phyloP scores from a whole-genome alignment of 352 stramenopile genomes.

The Globisporangium iwayamae region DNA sequence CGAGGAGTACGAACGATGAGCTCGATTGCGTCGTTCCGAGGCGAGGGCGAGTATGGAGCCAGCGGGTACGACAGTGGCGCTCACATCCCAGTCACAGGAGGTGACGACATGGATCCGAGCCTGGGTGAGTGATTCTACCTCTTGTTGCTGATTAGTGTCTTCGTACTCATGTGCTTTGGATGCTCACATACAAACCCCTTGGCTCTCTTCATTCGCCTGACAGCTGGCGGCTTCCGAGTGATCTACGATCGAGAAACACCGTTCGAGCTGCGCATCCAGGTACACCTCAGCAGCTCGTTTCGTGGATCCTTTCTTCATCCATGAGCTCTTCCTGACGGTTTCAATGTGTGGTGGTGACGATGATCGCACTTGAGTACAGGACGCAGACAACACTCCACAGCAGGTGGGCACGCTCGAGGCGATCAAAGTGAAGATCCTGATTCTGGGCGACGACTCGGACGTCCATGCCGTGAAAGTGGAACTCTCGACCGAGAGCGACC shows the following conservation, averaged over 20 bases:
- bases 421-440: conserved; percentile 94
- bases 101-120: conserved; percentile 79
- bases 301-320: not conserved
- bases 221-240: conserved; percentile 80
- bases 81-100: conserved; percentile 43
- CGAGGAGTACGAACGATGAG: conserved; percentile 21
- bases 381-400: conserved; percentile 81
- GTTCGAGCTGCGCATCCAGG: conserved; percentile 89
- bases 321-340: not conserved
- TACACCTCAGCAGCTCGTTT: conserved; percentile 14
- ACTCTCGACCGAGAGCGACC: conserved; percentile 89
- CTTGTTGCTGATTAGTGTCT: not conserved
- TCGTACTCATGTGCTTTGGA: not conserved
- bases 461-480: conserved; percentile 88
- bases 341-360: not conserved
- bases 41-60: conserved; percentile 24
- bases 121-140: conserved; percentile 33
- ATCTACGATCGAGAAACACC: conserved; percentile 91
- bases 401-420: conserved; percentile 91
- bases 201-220: not conserved
- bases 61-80: conserved; percentile 10
- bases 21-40: conserved; percentile 34
- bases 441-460: conserved; percentile 82
- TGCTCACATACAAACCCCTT: not conserved
- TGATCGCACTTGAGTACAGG: conserved; percentile 20